Conservation (phyloP, 768 basidiomycete species). For the Tulasnella sp. region DNA sequence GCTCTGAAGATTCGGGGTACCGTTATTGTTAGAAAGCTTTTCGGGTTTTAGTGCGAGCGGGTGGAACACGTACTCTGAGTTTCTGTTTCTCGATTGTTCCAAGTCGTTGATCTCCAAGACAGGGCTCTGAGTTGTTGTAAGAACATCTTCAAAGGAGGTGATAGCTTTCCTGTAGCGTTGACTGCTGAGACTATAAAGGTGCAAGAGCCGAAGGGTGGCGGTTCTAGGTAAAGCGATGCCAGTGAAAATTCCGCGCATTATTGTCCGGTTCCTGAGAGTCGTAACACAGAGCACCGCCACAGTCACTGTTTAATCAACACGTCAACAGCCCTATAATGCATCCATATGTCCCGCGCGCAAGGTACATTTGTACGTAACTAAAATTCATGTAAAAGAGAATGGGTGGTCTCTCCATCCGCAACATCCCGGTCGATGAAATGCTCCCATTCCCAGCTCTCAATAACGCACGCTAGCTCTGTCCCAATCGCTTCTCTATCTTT, state of each 20-base stretch:
- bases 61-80: neutral
- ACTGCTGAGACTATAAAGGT: neutral
- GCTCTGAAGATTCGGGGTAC: neutral
- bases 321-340: too few species aligned
- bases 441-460: neutral
- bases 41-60: neutral
- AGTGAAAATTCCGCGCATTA: too few species aligned
- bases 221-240: neutral
- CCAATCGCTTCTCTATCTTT: neutral
- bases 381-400: neutral
- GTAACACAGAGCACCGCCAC: too few species aligned
- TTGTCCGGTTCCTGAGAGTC: neutral
- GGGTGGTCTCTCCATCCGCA: neutral
- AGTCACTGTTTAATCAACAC: too few species aligned
- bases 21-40: neutral
- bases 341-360: too few species aligned
- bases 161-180: neutral
- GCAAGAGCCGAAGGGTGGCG: neutral
- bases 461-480: neutral
- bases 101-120: neutral
- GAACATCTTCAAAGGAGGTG: neutral
- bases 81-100: neutral
- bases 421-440: neutral
- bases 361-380: neutral
- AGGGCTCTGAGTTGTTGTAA: neutral